Evolutionary conservation across 73 alveolate species (phyloP).

Genomic region (Paramecium pentaurelia): DNA sequence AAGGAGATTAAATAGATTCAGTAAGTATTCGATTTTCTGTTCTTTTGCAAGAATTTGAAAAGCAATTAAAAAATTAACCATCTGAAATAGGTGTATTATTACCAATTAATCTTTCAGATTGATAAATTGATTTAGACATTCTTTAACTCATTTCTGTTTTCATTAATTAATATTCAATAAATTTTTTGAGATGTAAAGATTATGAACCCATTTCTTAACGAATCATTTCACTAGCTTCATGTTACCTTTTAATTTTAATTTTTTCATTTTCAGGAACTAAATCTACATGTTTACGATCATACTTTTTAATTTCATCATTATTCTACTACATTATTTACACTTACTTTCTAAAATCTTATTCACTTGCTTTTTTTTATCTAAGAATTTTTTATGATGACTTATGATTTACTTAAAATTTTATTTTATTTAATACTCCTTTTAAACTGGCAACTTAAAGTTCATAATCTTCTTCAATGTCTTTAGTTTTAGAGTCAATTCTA

Average conservation of each 20-base stretch:
- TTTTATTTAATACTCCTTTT: neutral
- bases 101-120: neutral
- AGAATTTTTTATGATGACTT: neutral
- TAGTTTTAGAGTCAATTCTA: neutral
- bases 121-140: neutral
- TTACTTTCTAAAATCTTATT: slow-evolving; percentile 2
- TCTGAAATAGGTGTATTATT: neutral
- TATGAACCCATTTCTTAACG: neutral
- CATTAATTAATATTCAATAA: neutral
- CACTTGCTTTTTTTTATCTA: neutral
- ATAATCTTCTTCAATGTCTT: slow-evolving; percentile 9
- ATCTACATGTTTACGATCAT: neutral
- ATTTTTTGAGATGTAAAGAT: neutral
- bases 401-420: neutral
- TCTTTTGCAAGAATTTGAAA: neutral
- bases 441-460: neutral
- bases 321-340: neutral
- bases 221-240: neutral
- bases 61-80: neutral
- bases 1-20: neutral
- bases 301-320: neutral
- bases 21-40: neutral
- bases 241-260: neutral
- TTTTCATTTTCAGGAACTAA: neutral
- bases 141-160: neutral